These are phyloP conservation scores for Cochlearia excelsa DNA, from an alignment of 345 rosid species.

Conservation along the genomic window DNA sequence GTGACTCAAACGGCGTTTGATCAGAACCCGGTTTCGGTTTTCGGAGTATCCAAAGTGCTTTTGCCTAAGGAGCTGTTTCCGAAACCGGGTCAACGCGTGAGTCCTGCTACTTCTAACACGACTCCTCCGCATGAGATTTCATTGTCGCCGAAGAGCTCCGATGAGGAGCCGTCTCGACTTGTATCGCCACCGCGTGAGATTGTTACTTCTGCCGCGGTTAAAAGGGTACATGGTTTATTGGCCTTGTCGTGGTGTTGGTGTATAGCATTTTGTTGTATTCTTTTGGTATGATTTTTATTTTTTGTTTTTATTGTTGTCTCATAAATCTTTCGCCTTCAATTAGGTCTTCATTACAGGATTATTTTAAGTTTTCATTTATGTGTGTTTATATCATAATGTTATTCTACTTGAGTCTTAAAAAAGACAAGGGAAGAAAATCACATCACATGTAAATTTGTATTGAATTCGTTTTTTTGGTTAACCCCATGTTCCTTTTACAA, in stretches of 20 bases:
- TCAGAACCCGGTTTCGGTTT: conserved; percentile 83
- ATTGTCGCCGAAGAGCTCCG: conserved; percentile 43
- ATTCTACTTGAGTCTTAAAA: too few relatives aligned
- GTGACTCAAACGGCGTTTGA: conserved; percentile 86
- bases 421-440: too few relatives aligned
- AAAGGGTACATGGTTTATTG: conserved; percentile 22
- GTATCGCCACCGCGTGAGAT: conserved; percentile 60
- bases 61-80: conserved; percentile 64
- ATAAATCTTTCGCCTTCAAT: conserved; percentile 21
- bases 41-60: conserved; percentile 83
- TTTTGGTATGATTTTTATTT: conserved; percentile 39
- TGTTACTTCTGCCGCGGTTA: conserved; percentile 27
- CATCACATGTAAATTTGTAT: too few relatives aligned
- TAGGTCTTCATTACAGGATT: conserved; percentile 19
- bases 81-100: conserved; percentile 37
- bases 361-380: conserved; percentile 23
- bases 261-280: conserved; percentile 52
- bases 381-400: too few relatives aligned
- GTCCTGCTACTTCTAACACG: conserved; percentile 17
- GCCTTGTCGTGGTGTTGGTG: conserved; percentile 40
- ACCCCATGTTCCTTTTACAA: too few relatives aligned
- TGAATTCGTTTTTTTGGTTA: too few relatives aligned
- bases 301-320: not conserved
- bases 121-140: conserved; percentile 53
- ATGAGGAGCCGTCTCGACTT: conserved; percentile 35